Conservation (phyloP, 2,329 filamentous ascomycete species). For the Graphiopsis chlorocephala region DNA sequence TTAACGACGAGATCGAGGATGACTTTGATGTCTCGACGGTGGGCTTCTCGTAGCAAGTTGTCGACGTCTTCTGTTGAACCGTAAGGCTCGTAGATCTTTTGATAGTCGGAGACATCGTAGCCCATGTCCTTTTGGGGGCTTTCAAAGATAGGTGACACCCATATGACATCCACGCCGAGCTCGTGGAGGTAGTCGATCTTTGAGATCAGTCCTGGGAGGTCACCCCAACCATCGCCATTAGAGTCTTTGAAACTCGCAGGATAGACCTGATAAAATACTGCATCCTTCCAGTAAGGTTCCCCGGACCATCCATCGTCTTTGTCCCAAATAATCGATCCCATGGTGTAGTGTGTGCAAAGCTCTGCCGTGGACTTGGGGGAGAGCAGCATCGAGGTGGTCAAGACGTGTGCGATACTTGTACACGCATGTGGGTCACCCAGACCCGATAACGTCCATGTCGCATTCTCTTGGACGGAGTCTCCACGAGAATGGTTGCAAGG, state of each 20-base stretch:
- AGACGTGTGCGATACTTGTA: neutral
- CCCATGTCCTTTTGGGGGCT: constrained; percentile 66
- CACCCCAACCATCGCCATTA: constrained; percentile 57
- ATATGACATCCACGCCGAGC: constrained; percentile 61
- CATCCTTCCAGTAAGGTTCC: constrained; percentile 50
- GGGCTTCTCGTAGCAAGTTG: constrained; percentile 55
- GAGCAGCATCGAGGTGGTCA: neutral
- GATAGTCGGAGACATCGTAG: constrained; percentile 66
- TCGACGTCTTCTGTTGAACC: constrained; percentile 65
- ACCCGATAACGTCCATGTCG: neutral
- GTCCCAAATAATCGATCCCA: constrained; percentile 11
- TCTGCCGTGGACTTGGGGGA: neutral
- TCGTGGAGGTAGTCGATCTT: constrained; percentile 59
- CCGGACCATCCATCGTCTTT: constrained; percentile 8
- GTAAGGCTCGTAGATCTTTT: constrained; percentile 61
- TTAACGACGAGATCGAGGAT: constrained; percentile 74
- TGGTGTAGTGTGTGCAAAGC: neutral
- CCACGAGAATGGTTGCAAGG: neutral
- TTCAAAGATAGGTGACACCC: constrained; percentile 64
- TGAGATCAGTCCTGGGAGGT: constrained; percentile 58
- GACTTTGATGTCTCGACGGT: constrained; percentile 63
- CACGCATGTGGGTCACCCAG: neutral
- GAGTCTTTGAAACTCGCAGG: constrained; percentile 46
- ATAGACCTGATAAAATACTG: constrained; percentile 44
- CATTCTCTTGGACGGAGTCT: neutral